Evolutionary conservation across 2,329 filamentous ascomycete genomes (phyloP), one percentile per base, ranked within the genome.

Genomic region (Venturia carpophila): DNA sequence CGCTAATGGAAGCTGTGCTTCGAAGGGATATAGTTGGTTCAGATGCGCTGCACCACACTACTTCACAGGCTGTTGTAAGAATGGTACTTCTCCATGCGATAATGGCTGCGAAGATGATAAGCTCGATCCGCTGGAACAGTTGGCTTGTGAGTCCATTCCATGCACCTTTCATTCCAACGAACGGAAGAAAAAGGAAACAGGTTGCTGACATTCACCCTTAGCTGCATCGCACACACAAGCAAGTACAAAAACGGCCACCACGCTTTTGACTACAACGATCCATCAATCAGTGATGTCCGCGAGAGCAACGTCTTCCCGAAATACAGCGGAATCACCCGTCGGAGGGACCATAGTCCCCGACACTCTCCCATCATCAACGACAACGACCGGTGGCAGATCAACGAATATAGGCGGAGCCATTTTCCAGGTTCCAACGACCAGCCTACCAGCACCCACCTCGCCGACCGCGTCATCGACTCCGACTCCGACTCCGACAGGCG

Each of bases 131-230:
- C 27, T 5, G 19, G 30, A 58, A 10, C 11, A 52, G 3, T 3
- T 21, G 27, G 30, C 52, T 58, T 52, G 47, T 52, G 47, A 52
- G 47, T 52, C 21, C 47, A 52, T 52, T 27, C 21, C 47, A 27
- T 27, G 3, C 13, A 15, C 47, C 7, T 24, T 49, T 10, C 3
- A 49, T 24, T 24, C 24, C n/a, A 24, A 52, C 47, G 27, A 27
- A 27, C 21, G 47, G 15, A 52, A 52, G 47, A 3, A 52, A 21
- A 15, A 27, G 24, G 5, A 37, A 19, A 37, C 39, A 11, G 4
- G 39, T 15, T 41, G 39, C 30, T 58, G 19, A 58, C 9, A 7
- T 19, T n/a, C 30, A 19, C 19, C 30, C 37, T 37, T n/a, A 58
- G 27, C 52, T 34, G 17, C 52, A 1, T 58, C 52, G 5, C 19